Evolutionary conservation across 176 grass and related monocot genomes (phyloP), one percentile per base, ranked within the genome.

Genomic region (Aegilops longissima): DNA sequence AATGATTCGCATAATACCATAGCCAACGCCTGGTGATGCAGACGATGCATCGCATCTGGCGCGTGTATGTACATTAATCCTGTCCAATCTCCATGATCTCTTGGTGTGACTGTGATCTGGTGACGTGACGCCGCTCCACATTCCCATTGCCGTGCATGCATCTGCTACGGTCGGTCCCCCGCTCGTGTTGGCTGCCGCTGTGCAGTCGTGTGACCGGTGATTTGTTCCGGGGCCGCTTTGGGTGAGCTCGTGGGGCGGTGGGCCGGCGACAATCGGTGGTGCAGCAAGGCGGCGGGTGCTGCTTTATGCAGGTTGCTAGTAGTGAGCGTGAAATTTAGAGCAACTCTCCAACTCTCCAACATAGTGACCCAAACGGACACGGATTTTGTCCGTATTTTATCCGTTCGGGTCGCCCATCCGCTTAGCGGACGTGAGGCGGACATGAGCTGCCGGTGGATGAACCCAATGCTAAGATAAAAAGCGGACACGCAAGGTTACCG

Each of bases 1-100:
- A 52, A 73, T 62, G 36, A 73, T 74, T 73, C 54, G 24, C 70
- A 82, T 61, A 39, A 31, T 64, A 76, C 42, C 73, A 67, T 39
- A 82, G 61, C 44, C 12, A 45, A 21, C 24, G 79, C 25, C 40
- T 62, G 68, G 25, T 45, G 54, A 63, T 49, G 56, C 38, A 30
- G 24, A 76, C 27, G 25, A 52, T 49, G 58, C 56, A 59, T 36
- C 27, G 69, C 58, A 63, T 66, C 79, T 67, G 56, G 71, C 38
- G 39, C 13, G 35, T 27, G 58, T 38, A 20, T 47, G 21, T 39
- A 25, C 12, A 35, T 65, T 35, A 49, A 42, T 61, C 70, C 4
- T 4, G 70, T 73, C 77, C 13, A 18, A 27, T 63, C 10, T 70
- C 58, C 3, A 45, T 59, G 56, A 59, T 73, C 38, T 73, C 73